These are phyloP conservation scores for Nothopassalora personata DNA, from an alignment of 2,329 filamentous ascomycete genomes.

Conservation along the genomic window DNA sequence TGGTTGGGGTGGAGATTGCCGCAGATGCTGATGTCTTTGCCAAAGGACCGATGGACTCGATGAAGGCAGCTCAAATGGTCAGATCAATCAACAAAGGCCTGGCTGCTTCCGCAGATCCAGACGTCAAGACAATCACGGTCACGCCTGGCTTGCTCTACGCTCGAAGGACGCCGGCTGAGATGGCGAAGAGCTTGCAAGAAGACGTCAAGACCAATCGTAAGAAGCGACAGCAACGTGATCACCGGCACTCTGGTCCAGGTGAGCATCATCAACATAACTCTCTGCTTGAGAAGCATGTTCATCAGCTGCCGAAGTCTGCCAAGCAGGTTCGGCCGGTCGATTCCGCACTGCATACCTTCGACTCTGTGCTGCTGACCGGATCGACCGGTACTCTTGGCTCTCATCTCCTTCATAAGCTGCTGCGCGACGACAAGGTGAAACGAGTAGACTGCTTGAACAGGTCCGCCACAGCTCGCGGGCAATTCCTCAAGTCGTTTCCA, in stretches of 20 bases:
- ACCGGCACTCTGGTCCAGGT: background rate
- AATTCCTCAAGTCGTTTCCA: slow-evolving; percentile 21
- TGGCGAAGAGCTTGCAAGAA: background rate
- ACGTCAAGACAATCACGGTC: background rate
- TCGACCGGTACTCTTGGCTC: slow-evolving; percentile 34
- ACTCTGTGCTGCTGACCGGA: slow-evolving; percentile 32
- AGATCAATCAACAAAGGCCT: background rate
- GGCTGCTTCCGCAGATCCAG: background rate
- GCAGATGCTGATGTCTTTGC: background rate
- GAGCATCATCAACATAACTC: background rate
- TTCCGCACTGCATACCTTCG: background rate
- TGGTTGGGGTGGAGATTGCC: background rate
- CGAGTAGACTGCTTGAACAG: slow-evolving; percentile 33
- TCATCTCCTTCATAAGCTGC: slow-evolving; percentile 30
- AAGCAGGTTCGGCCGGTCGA: background rate
- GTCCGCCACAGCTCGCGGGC: slow-evolving; percentile 11
- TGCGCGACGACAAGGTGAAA: slow-evolving; percentile 21
- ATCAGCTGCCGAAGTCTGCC: background rate
- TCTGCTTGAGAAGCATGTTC: background rate
- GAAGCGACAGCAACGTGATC: background rate
- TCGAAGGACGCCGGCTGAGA: background rate
- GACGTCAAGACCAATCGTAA: background rate
- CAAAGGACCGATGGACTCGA: background rate
- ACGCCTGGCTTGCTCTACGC: background rate
- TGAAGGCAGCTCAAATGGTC: background rate